A percentile compares a stretch with the other conserved stretches of the same genome.
Evolutionary conservation across 352 stramenopile genomes (phyloP).

Genomic region (Stramenopiles sp.): DNA sequence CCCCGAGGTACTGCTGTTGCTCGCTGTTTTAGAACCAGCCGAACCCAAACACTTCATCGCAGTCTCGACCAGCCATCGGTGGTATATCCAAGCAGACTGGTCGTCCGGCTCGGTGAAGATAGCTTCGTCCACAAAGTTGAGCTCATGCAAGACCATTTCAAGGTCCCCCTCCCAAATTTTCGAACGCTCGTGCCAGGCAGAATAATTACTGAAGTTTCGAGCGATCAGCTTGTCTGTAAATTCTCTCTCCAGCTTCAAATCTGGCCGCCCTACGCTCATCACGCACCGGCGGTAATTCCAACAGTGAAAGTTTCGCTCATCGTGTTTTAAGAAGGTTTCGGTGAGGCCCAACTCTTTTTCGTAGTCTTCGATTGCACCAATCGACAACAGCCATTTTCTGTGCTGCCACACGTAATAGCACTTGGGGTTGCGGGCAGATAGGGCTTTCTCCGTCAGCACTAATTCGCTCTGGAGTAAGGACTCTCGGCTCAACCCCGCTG

Average conservation of each 20-base stretch:
- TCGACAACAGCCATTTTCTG: constrained; percentile 54
- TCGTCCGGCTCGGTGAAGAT: constrained; percentile 97
- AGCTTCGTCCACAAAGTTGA: constrained; percentile 66
- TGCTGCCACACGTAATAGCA: constrained; percentile 78
- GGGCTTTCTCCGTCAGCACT: neutral
- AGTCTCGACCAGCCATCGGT: constrained; percentile 68
- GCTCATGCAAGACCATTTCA: constrained; percentile 39
- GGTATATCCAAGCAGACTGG: constrained; percentile 95
- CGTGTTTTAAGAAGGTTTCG: constrained; percentile 45
- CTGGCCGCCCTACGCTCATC: too few relatives aligned
- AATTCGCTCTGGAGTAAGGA: neutral
- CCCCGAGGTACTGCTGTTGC: neutral
- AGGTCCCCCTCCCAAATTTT: constrained; percentile 27
- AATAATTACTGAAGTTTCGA: constrained; percentile 97
- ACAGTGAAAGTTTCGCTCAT: constrained; percentile 98
- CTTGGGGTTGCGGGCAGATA: constrained; percentile 61
- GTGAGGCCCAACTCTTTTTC: constrained; percentile 48
- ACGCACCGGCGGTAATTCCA: constrained; percentile 86
- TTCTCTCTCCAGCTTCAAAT: constrained; percentile 51
- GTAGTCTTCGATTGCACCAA: constrained; percentile 35
- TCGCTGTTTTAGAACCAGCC: too few relatives aligned
- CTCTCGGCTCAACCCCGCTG: neutral
- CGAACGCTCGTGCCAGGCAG: constrained; percentile 67
- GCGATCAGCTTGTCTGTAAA: constrained; percentile 87
- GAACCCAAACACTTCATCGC: constrained; percentile 28